Conservation (phyloP, 306 rosid species). For the Vachellia pachyceras region DNA sequence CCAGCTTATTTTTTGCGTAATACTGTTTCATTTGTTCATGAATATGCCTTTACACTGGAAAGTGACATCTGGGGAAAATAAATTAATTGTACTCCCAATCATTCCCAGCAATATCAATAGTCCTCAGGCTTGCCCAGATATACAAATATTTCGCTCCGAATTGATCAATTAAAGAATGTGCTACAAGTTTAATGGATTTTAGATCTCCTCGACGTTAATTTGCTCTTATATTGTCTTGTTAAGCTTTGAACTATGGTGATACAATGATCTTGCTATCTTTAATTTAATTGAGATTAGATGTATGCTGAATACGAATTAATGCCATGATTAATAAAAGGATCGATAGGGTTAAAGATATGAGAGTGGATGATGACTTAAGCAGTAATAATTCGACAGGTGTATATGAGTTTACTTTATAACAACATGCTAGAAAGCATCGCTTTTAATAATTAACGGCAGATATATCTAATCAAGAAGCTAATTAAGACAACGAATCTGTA, state of each 20-base stretch:
- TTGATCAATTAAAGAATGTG: background rate
- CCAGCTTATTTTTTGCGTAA: background rate
- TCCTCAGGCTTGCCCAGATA: background rate
- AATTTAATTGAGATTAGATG: background rate
- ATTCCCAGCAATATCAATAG: background rate
- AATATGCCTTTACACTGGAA: slow-evolving; percentile 15
- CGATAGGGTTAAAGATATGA: background rate
- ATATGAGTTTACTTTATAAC: slow-evolving; percentile 22
- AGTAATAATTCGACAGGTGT: slow-evolving; percentile 35
- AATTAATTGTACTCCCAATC: slow-evolving; percentile 2
- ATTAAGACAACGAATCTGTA: slow-evolving; percentile 35
- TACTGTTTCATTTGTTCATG: background rate
- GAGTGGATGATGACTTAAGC: slow-evolving; percentile 2
- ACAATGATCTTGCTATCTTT: background rate
- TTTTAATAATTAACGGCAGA: slow-evolving; percentile 31
- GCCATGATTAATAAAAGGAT: background rate
- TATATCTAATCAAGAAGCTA: slow-evolving; percentile 41
- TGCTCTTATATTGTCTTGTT: background rate
- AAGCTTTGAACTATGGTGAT: background rate
- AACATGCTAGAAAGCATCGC: slow-evolving; percentile 26
- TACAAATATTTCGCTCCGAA: background rate
- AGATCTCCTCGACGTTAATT: background rate
- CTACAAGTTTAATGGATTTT: background rate
- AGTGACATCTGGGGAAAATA: slow-evolving; percentile 12
- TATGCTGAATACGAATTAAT: background rate